A percentile compares a stretch with the other conserved stretches of the same genome.
Conservation (phyloP, 2,329 filamentous ascomycete species). For the Penicillium sp. region DNA sequence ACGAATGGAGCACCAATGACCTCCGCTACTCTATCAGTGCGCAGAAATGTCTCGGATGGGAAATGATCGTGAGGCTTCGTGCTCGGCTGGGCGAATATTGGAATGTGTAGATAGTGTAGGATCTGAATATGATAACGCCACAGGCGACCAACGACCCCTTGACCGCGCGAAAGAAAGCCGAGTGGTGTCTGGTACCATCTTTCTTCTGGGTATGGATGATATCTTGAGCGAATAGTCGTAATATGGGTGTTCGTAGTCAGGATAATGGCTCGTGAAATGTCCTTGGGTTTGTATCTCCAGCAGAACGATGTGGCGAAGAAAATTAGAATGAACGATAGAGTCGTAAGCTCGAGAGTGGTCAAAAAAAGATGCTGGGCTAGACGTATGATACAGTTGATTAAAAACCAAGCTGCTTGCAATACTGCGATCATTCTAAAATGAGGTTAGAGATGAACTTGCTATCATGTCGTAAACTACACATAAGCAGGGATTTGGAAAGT, state of each 20-base stretch:
- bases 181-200: conserved; percentile 10
- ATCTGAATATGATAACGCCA: conserved; percentile 12
- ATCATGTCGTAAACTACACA: not conserved
- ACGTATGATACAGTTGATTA: conserved; percentile 6
- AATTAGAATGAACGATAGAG: conserved; percentile 8
- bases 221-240: not conserved
- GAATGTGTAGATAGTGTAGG: conserved; percentile 8
- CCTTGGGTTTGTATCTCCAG: conserved; percentile 8
- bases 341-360: conserved; percentile 12
- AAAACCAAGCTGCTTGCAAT: conserved; percentile 4
- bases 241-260: not conserved
- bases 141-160: conserved; percentile 1
- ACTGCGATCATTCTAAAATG: not conserved
- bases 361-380: conserved; percentile 1
- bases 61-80: conserved; percentile 1
- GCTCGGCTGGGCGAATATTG: conserved; percentile 6
- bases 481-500: not conserved
- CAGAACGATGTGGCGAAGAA: conserved; percentile 11
- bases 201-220: not conserved
- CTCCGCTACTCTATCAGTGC: not conserved
- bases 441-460: not conserved
- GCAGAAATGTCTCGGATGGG: not conserved
- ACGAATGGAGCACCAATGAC: not conserved
- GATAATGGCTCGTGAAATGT: not conserved
- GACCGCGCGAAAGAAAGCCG: conserved; percentile 6